Evolutionary conservation across 768 basidiomycete genomes (phyloP).

Genomic region (Kwoniella shandongensis): DNA sequence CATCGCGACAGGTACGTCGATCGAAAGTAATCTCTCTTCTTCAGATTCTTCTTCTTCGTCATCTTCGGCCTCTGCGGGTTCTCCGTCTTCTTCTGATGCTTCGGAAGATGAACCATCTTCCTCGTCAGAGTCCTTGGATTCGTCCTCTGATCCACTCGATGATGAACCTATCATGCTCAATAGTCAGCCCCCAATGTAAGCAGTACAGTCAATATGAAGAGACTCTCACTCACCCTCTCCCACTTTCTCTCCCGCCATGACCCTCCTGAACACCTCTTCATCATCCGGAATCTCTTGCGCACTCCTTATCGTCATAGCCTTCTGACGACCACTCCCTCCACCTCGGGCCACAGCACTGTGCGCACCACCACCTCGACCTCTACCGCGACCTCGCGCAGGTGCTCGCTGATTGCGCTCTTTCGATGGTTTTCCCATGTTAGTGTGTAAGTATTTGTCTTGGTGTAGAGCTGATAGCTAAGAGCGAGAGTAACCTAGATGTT

Average conservation of each 20-base stretch:
- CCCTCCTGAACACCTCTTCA: constrained; percentile 16
- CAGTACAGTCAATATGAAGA: neutral
- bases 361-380: constrained; percentile 29
- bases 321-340: constrained; percentile 25
- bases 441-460: too few relatives aligned
- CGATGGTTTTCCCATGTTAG: constrained; percentile 44
- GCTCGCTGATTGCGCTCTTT: constrained; percentile 37
- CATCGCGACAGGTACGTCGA: constrained; percentile 80
- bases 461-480: neutral
- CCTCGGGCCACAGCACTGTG: constrained; percentile 9
- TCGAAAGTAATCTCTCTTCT: constrained; percentile 44
- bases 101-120: constrained; percentile 49
- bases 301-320: constrained; percentile 11
- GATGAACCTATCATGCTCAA: neutral
- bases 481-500: neutral
- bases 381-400: constrained; percentile 21
- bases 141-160: constrained; percentile 5
- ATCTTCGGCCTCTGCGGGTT: constrained; percentile 2
- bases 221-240: neutral
- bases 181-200: too few relatives aligned
- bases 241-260: constrained; percentile 19
- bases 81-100: constrained; percentile 1
- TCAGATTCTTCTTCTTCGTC: constrained; percentile 57
- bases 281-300: constrained; percentile 10
- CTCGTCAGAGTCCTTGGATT: constrained; percentile 47